phyloP scores from a whole-genome alignment of 345 rosid species.

The Linum tenue region DNA sequence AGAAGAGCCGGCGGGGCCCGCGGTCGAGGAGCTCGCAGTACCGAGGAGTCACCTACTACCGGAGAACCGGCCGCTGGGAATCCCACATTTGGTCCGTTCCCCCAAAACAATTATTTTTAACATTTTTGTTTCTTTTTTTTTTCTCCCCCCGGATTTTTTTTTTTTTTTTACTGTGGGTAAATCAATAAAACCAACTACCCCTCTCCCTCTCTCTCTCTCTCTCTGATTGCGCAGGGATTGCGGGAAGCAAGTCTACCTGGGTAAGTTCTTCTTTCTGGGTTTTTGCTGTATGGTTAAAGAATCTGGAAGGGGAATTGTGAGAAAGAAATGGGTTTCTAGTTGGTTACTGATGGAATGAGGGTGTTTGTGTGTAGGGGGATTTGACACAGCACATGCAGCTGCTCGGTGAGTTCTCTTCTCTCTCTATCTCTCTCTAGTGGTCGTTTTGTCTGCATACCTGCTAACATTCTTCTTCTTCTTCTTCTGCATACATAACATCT shows the following conservation, averaged over 20 bases:
- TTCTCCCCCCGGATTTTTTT: too few species aligned
- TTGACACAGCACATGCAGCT: slow-evolving; percentile 99
- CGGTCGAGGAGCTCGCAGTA: slow-evolving; percentile 95
- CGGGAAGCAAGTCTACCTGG: slow-evolving; percentile 97
- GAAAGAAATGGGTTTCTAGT: slow-evolving; percentile 5
- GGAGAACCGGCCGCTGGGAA: slow-evolving; percentile 99
- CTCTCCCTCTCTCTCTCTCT: background rate
- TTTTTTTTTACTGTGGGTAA: background rate
- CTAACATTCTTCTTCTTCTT: background rate
- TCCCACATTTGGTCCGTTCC: slow-evolving; percentile 81
- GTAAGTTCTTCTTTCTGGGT: slow-evolving; percentile 28
- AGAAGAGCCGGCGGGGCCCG: slow-evolving; percentile 93
- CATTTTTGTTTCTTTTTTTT: too few species aligned
- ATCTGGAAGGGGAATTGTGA: slow-evolving; percentile 15
- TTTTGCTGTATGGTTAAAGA: slow-evolving; percentile 13
- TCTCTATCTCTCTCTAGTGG: background rate
- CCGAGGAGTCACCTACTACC: slow-evolving; percentile 90
- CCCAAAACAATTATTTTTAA: too few species aligned
- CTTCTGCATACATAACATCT: background rate
- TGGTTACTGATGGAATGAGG: background rate
- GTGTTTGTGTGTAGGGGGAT: slow-evolving; percentile 57
- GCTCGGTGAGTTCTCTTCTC: slow-evolving; percentile 51
- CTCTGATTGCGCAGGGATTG: slow-evolving; percentile 75
- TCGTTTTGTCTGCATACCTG: too few species aligned
- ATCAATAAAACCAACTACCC: background rate